phyloP scores from a whole-genome alignment of 2,329 filamentous ascomycete species.

The Cladophialophora exuberans region DNA sequence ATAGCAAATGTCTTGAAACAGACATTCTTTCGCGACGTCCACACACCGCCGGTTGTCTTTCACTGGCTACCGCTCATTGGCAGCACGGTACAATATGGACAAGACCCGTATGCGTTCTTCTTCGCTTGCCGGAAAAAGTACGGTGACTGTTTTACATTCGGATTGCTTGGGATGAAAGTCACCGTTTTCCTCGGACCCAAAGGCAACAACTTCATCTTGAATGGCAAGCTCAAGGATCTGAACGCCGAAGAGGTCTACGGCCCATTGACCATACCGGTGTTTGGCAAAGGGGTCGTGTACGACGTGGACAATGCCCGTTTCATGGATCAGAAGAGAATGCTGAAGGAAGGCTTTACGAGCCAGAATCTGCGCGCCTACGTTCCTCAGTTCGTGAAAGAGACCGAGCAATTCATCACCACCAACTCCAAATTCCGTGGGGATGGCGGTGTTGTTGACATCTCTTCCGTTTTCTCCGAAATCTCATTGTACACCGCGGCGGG shows the following conservation, averaged over 20 bases:
- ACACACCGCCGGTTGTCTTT: conserved; percentile 61
- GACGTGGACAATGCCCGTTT: conserved; percentile 89
- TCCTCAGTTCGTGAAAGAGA: conserved; percentile 74
- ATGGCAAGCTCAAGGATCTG: conserved; percentile 86
- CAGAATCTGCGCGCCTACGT: conserved; percentile 72
- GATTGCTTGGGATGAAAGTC: conserved; percentile 85
- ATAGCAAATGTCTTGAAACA: conserved; percentile 30
- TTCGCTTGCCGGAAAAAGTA: conserved; percentile 74
- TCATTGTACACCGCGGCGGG: conserved; percentile 90
- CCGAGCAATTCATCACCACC: conserved; percentile 71
- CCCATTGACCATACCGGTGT: conserved; percentile 71
- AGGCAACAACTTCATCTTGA: conserved; percentile 89
- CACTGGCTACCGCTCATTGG: conserved; percentile 74
- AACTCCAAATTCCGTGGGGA: conserved; percentile 68
- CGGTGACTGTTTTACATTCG: conserved; percentile 87
- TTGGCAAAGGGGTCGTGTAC: conserved; percentile 85
- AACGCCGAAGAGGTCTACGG: conserved; percentile 90
- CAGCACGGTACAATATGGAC: conserved; percentile 91
- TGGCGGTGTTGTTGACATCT: conserved; percentile 71
- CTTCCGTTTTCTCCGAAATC: conserved; percentile 78
- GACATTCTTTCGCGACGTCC: conserved; percentile 22
- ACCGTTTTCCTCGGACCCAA: conserved; percentile 81
- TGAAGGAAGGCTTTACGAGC: conserved; percentile 66
- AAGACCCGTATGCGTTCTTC: conserved; percentile 73
- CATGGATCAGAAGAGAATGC: conserved; percentile 92